phyloP scores from a whole-genome alignment of 2,329 filamentous ascomycete genomes.

The Colletotrichum neosansevieriae region DNA sequence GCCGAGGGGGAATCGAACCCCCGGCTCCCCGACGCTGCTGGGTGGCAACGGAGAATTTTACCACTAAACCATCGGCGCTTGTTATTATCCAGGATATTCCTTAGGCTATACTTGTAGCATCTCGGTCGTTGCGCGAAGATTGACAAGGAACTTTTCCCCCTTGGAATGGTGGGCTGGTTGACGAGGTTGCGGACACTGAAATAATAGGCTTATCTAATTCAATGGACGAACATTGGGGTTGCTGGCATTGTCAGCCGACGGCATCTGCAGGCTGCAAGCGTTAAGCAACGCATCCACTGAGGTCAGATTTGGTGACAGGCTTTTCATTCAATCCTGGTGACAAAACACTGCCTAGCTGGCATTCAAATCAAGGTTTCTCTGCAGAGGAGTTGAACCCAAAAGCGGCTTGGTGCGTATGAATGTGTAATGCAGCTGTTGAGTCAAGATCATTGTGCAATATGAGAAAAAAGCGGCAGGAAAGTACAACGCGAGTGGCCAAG shows the following conservation, averaged over 20 bases:
- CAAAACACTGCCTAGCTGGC: neutral
- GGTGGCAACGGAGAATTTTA: constrained; percentile 40
- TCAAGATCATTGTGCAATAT: constrained; percentile 14
- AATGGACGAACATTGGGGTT: neutral
- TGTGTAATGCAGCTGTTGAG: constrained; percentile 19
- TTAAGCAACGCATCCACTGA: constrained; percentile 18
- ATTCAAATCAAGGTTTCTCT: neutral
- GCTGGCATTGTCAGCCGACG: neutral
- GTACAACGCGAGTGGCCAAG: constrained; percentile 2
- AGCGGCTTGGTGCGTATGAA: constrained; percentile 16
- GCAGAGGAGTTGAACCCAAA: neutral
- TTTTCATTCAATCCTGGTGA: neutral
- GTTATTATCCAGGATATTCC: too few species aligned
- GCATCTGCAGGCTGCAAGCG: neutral
- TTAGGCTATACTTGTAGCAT: too few species aligned
- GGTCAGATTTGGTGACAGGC: constrained; percentile 15
- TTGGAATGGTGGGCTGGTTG: neutral
- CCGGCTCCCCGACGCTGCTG: constrained; percentile 39
- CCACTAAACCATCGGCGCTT: constrained; percentile 41
- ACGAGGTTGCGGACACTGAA: neutral
- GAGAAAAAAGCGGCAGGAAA: neutral
- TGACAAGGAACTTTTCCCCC: neutral
- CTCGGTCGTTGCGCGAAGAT: neutral
- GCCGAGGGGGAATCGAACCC: constrained; percentile 41
- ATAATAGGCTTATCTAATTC: neutral